phyloP scores from a whole-genome alignment of 257 asterid species.

The Solanum paucissectum region DNA sequence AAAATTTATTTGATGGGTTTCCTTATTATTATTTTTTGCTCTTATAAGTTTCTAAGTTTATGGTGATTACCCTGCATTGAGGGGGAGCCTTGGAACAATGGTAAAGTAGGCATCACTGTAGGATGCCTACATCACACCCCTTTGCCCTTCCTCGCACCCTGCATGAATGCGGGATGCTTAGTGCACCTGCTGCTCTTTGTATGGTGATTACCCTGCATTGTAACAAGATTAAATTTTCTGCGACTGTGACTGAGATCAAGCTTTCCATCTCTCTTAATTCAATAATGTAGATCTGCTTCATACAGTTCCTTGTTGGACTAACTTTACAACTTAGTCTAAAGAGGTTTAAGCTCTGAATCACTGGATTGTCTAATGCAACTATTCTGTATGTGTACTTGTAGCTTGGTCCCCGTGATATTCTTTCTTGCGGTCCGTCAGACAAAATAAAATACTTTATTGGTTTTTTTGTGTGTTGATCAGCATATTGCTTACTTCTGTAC shows the following conservation, averaged over 20 bases:
- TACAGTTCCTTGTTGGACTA: not conserved
- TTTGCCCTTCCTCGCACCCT: not conserved
- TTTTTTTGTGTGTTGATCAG: not conserved
- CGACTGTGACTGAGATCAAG: not conserved
- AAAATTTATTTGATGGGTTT: not conserved
- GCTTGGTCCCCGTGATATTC: not conserved
- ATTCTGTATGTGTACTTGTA: not conserved
- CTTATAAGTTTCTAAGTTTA: not conserved
- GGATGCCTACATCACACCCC: not conserved
- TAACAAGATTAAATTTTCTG: not conserved
- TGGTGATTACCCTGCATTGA: not conserved
- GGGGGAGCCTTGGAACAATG: not conserved
- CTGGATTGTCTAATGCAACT: not conserved
- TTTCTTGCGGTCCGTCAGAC: not conserved
- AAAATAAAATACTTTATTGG: not conserved
- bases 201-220: not conserved
- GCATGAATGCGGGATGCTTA: not conserved
- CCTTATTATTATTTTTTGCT: not conserved
- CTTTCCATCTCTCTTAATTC: not conserved
- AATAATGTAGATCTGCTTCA: not conserved
- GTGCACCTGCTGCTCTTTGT: not conserved
- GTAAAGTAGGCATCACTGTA: not conserved
- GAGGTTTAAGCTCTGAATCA: not conserved
- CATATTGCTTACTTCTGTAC: not conserved
- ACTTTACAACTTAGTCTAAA: not conserved